phyloP scores from a whole-genome alignment of 345 rosid species.

The Raphanus sativus region DNA sequence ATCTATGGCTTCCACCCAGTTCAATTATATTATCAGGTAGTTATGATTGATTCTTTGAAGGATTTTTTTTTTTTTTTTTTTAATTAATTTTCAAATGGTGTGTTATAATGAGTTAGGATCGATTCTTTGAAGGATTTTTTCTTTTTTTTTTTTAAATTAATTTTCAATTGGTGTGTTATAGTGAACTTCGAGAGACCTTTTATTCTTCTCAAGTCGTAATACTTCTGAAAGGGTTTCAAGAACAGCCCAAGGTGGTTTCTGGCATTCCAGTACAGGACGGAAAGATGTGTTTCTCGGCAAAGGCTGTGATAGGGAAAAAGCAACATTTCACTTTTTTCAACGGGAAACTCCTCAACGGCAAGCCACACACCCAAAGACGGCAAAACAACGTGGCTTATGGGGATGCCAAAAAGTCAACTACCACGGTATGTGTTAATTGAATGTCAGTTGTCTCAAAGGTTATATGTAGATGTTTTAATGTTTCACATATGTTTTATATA shows the following conservation, averaged over 20 bases:
- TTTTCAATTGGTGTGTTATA: neutral
- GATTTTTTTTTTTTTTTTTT: neutral
- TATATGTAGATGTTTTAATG: too few species aligned
- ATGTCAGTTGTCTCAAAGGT: too few species aligned
- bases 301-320: neutral
- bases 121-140: neutral
- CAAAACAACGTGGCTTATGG: too few species aligned
- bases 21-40: neutral
- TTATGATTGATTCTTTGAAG: neutral
- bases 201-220: neutral
- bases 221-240: neutral
- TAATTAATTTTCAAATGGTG: neutral
- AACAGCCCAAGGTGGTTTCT: too few species aligned
- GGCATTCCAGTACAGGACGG: too few species aligned
- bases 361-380: neutral
- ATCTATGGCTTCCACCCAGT: neutral
- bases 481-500: too few species aligned
- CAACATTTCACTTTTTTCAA: neutral
- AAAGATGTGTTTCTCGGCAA: too few species aligned
- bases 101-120: neutral
- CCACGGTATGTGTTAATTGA: too few species aligned
- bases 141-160: neutral
- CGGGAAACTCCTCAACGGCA: neutral
- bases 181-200: neutral
- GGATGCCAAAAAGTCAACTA: too few species aligned